Base-by-base conservation (phyloP, 176 grass and related monocot species). In the Microstegium vimineum region DNA sequence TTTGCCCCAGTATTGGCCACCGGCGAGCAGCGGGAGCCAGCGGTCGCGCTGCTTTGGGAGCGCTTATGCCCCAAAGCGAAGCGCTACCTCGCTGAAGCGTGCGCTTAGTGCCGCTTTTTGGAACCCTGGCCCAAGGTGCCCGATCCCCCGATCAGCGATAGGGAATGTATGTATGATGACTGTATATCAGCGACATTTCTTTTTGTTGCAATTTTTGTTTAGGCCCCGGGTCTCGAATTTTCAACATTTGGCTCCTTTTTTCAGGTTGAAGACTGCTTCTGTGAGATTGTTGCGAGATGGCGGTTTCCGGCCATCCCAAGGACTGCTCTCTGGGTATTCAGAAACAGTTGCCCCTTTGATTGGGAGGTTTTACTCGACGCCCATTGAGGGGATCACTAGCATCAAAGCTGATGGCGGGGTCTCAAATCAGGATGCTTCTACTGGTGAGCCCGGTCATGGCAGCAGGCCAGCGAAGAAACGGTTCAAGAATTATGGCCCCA, bases 251-350 rank as follows among this genome's bases (percentile, higher is more conserved):
- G 68, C 4, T 15, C 25, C 2, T 46, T 15, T 85, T 74, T 89
- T 9, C 59, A 90, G 88, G 79, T 51, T 73, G 20, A 81, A 43
- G 46, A 78, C 41, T 82, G 23, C 37, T 74, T 78, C 23, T 74
- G n/a, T 45, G 45, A 74, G 60, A 54, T 34, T 81, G 10, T 47
- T 62, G 30, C 17, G 49, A 43, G 60, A 68, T 62, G 70, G 34
- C 30, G 20, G 36, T 27, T 64, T 38, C 9, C 22, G n/a, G 73
- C 67, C 40, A 1, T 59, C 56, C 27, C 43, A 72, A 52, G 32
- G 12, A 40, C 68, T 66, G 76, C 78, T 35, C 1, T 54, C 7
- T 61, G 14, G 43, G 46, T 77, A 34, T 69, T 32, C 61, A 37
- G 79, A 64, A 47, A 75, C 4, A 32, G 20, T 56, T 40, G 23